Evolutionary conservation across 768 basidiomycete species (phyloP).

Genomic region (Kwoniella sp.): DNA sequence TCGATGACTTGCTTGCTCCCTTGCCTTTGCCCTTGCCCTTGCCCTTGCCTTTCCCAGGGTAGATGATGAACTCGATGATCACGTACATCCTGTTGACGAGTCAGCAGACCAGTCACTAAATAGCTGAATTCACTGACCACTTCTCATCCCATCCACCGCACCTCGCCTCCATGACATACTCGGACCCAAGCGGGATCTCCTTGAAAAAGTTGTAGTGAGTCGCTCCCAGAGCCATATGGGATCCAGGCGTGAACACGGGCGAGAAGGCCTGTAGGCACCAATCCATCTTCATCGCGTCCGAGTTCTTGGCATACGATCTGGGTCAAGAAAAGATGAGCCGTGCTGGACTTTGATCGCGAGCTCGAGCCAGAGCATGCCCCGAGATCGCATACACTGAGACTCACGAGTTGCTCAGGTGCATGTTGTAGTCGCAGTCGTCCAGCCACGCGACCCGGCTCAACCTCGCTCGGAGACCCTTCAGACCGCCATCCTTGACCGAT

Average conservation of each 20-base stretch:
- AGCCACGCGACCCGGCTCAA: conserved; percentile 28
- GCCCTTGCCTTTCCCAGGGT: conserved; percentile 35
- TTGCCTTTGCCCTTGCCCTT: conserved; percentile 4
- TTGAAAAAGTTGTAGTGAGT: conserved; percentile 47
- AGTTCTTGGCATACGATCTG: conserved; percentile 37
- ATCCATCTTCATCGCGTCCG: conserved; percentile 34
- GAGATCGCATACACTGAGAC: not conserved
- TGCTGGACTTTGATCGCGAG: too few relatives aligned
- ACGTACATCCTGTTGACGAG: conserved; percentile 38
- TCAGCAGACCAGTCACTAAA: not conserved
- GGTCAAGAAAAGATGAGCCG: not conserved
- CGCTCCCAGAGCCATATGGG: conserved; percentile 37
- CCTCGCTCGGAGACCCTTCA: conserved; percentile 16
- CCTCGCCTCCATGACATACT: conserved; percentile 46
- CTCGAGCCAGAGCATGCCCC: not conserved
- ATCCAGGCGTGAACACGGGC: conserved; percentile 31
- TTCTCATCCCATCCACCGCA: conserved; percentile 50
- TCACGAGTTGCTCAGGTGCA: conserved; percentile 43
- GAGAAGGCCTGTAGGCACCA: conserved; percentile 32
- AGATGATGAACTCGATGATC: conserved; percentile 47
- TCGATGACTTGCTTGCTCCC: not conserved
- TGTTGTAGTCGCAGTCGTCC: conserved; percentile 45
- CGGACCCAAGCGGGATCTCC: conserved; percentile 46
- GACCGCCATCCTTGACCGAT: conserved; percentile 19
- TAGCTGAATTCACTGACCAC: conserved; percentile 43